Conservation (phyloP, 208 protist species). For the Crithidia mellificae region DNA sequence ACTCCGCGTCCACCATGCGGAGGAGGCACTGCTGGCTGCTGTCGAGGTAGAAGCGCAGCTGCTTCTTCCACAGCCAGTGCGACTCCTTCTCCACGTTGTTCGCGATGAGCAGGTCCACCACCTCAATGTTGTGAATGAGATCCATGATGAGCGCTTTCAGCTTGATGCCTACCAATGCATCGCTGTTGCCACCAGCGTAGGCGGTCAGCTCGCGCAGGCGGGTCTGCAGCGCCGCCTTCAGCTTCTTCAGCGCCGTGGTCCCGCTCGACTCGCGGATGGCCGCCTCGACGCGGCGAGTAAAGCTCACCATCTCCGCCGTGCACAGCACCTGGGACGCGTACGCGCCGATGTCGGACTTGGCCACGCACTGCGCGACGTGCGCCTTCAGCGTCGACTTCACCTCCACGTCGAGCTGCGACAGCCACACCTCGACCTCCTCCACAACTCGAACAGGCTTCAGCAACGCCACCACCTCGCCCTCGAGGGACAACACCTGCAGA, state of each 20-base stretch:
- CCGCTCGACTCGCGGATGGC: constrained; percentile 76
- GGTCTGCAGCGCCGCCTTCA: constrained; percentile 73
- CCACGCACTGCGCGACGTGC: constrained; percentile 84
- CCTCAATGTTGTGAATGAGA: constrained; percentile 98
- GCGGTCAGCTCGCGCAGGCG: constrained; percentile 82
- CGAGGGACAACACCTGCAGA: constrained; percentile 87
- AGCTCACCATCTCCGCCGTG: constrained; percentile 93
- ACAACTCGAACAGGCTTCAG: constrained; percentile 90
- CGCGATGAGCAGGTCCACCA: constrained; percentile 90
- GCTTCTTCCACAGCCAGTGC: constrained; percentile 97
- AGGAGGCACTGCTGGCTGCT: constrained; percentile 70
- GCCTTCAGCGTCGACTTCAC: constrained; percentile 93
- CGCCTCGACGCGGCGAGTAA: constrained; percentile 90
- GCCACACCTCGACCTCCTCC: constrained; percentile 95
- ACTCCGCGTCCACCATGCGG: constrained; percentile 94
- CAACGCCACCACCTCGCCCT: constrained; percentile 95
- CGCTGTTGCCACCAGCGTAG: constrained; percentile 83
- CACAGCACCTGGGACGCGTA: constrained; percentile 96
- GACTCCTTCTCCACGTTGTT: constrained; percentile 76
- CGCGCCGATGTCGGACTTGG: constrained; percentile 81
- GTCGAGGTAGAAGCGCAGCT: constrained; percentile 95
- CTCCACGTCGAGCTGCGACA: constrained; percentile 88
- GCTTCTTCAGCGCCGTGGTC: constrained; percentile 71
- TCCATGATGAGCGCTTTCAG: constrained; percentile 97
- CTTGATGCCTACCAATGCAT: constrained; percentile 92